Evolutionary conservation across 345 rosid species (phyloP), one percentile per base, ranked within the genome.

Genomic region (Ricinus communis): DNA sequence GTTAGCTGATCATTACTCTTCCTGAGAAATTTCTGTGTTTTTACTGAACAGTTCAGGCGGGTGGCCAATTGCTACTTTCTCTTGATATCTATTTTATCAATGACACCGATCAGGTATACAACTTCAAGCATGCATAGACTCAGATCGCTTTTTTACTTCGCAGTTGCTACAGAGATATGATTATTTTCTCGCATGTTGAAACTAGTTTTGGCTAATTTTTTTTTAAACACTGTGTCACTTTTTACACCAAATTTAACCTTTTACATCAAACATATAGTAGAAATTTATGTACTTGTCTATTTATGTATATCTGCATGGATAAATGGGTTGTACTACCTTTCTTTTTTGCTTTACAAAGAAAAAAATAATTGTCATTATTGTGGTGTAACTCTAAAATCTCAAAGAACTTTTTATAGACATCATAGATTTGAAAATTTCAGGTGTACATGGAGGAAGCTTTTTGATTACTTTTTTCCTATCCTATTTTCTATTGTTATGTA

Each of bases 61-160:
- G 97, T 96, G 65, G 99, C 99, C 22, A 96, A 96, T 79, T 80
- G 87, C 59, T 96, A 96, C 90, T 93, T 96, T 77, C 93, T 96
- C 71, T 83, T 89, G 82, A 93, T 96, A 69, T 93, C 99, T 47
- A 89, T 91, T 79, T 85, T 96, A 75, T 96, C 99, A 4, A 85
- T 91, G 77, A 93, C 98, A 51, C 98, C 98, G 41, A 91, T 93
- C 82, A 96, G 99, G 99, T 93, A 86, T 57, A 68, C 65, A 36
- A 62, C 58, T 45, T 71, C 19, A 58, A 58, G 40, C 53, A 47
- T 52, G 16, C 12, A 38, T 3, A n/a, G n/a, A n/a, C 55, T 56
- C 27, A 9, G 12, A 28, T 15, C 59, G 52, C 45, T 31, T 49
- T 18, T 43, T 11, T 28, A 27, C 62, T 0, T 54, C 54, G 1